Evolutionary conservation across 192 early-diverging fungal genomes (phyloP), one percentile per base, ranked within the genome.

Genomic region (Chytriomyces confervae): DNA sequence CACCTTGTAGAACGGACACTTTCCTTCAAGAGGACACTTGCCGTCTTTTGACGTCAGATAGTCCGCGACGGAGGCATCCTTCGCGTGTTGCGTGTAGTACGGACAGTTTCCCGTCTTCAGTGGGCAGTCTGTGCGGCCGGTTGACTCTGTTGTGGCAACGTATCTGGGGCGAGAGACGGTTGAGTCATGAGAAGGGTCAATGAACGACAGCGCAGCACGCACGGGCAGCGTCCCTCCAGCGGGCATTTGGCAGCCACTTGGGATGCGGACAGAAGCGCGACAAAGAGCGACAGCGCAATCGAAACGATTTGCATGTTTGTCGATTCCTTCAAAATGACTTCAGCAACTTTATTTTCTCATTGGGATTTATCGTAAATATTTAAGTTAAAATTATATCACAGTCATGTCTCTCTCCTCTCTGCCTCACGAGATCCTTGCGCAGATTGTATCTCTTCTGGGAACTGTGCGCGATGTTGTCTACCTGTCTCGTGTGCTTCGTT

Each of bases 21-120:
- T 75, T 43, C 61, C 73, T 9, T 27, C 60, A 13, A 75, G 61
- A 18, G 73, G 73, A 75, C 73, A 75, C 62, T 75, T 75, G 29
- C 62, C 61, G 44, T 65, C 73, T 24, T 44, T 13, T 24, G 29
- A 61, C 2, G 73, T 75, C 61, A 75, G 20, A 23, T 46, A 64
- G 11, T 75, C 73, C 7, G 73, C 60, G 5, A 47, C 11, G 13
- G 62, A 65, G 27, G 11, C 57, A 47, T 75, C 73, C 44, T 18
- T 50, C 10, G 36, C 46, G 44, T 75, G 73, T 7, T 64, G 13
- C 1, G n/a, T 16, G 62, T 75, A 75, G 61, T 75, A 75, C 1
- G 73, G 73, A 65, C 73, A 75, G 10, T 46, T 46, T n/a, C 61
- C 73, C 9, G 60, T 75, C 27, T 75, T 75, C 13, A 75, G 62